Conservation (phyloP, 345 rosid species). For the Dovyalis caffra region DNA sequence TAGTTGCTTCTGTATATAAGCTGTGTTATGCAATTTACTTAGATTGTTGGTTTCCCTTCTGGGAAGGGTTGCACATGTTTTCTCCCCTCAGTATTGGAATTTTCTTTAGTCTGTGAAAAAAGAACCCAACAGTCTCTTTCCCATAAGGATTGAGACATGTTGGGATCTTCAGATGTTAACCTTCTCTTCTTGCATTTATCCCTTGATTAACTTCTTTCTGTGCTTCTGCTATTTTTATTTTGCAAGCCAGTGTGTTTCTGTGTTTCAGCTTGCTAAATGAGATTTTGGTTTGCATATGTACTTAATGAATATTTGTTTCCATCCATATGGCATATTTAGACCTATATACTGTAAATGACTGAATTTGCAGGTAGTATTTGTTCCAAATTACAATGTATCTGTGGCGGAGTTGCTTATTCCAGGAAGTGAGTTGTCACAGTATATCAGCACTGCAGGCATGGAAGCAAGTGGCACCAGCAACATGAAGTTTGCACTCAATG, state of each 20-base stretch:
- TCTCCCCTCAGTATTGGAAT: background rate
- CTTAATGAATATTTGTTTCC: background rate
- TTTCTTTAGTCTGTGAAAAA: background rate
- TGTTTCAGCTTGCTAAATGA: background rate
- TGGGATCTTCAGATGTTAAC: background rate
- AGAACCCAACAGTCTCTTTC: background rate
- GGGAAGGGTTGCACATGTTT: background rate
- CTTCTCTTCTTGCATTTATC: background rate
- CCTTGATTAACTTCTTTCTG: background rate
- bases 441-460: constrained; percentile 99
- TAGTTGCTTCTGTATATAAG: too few relatives aligned
- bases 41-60: too few relatives aligned
- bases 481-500: constrained; percentile 95
- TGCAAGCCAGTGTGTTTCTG: background rate
- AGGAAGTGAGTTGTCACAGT: constrained; percentile 96
- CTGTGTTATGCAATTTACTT: too few relatives aligned
- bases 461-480: constrained; percentile 99
- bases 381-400: constrained; percentile 95
- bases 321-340: background rate
- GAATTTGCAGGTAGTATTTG: constrained; percentile 75
- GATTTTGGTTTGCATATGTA: background rate
- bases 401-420: constrained; percentile 95
- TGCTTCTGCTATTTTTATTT: background rate
- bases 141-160: background rate
- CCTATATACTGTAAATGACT: constrained; percentile 2